Evolutionary conservation across 495 filamentous ascomycete species (phyloP).

Genomic region (Tetracladium setigerum): DNA sequence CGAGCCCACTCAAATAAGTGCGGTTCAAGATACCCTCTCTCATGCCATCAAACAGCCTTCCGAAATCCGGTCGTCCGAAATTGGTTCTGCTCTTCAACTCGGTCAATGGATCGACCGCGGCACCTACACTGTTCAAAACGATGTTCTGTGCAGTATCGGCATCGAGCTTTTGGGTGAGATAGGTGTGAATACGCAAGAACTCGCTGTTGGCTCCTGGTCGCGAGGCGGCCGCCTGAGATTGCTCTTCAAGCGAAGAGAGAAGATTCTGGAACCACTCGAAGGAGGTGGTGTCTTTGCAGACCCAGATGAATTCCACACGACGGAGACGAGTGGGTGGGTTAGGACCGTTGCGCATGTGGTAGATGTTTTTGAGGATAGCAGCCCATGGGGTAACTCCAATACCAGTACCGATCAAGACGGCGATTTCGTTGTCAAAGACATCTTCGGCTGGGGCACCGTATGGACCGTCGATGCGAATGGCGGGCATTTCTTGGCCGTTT

Average conservation of each 20-base stretch:
- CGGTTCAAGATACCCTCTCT: slow-evolving; percentile 77
- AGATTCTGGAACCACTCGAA: slow-evolving; percentile 99
- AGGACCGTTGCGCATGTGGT: slow-evolving; percentile 80
- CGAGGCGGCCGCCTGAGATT: slow-evolving; percentile 60
- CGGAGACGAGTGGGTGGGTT: slow-evolving; percentile 82
- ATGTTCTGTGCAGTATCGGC: slow-evolving; percentile 91
- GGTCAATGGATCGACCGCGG: slow-evolving; percentile 80
- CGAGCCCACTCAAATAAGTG: slow-evolving; percentile 76
- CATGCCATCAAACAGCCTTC: slow-evolving; percentile 74
- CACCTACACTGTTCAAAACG: slow-evolving; percentile 88
- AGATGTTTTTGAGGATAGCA: slow-evolving; percentile 96
- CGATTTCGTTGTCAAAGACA: slow-evolving; percentile 97
- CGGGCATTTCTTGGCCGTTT: slow-evolving; percentile 86
- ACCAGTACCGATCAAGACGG: slow-evolving; percentile 91
- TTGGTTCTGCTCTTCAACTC: slow-evolving; percentile 86
- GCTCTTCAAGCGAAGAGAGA: slow-evolving; percentile 82
- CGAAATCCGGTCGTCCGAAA: slow-evolving; percentile 92
- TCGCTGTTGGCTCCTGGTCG: slow-evolving; percentile 59
- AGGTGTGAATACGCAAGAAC: slow-evolving; percentile 97
- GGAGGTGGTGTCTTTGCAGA: slow-evolving; percentile 90
- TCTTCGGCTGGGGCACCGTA: slow-evolving; percentile 97
- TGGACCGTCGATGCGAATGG: slow-evolving; percentile 84
- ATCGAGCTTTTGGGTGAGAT: slow-evolving; percentile 90
- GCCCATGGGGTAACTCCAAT: slow-evolving; percentile 99
- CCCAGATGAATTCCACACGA: slow-evolving; percentile 98